Conservation (phyloP, 2,329 filamentous ascomycete genomes). For the Penicillium hesseltinei region DNA sequence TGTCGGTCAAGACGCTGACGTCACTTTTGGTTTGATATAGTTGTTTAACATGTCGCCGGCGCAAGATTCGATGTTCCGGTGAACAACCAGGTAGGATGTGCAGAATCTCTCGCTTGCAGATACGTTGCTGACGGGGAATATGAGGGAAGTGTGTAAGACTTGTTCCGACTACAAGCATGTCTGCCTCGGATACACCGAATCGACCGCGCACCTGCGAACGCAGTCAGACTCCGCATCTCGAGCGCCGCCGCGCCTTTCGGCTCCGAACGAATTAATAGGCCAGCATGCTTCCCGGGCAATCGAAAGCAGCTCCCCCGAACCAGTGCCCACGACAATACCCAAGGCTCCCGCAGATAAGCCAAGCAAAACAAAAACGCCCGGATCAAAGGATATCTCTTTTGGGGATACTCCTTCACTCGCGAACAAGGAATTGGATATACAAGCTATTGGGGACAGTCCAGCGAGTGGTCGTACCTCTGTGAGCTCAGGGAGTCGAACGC, state of each 20-base stretch:
- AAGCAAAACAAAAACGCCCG: conserved; percentile 15
- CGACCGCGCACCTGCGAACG: conserved; percentile 33
- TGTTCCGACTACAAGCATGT: conserved; percentile 69
- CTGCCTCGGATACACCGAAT: conserved; percentile 66
- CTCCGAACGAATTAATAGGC: conserved; percentile 17
- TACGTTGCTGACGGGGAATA: conserved; percentile 5
- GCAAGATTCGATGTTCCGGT: conserved; percentile 73
- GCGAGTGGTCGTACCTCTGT: conserved; percentile 43
- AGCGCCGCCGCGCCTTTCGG: conserved; percentile 18
- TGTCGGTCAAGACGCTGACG: conserved; percentile 10
- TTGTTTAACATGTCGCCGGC: conserved; percentile 70
- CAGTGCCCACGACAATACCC: conserved; percentile 8
- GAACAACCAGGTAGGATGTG: conserved; percentile 57
- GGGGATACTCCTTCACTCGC: conserved; percentile 18
- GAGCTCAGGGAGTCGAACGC: conserved; percentile 38
- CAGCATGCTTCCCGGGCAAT: conserved; percentile 18
- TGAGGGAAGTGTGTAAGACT: conserved; percentile 58
- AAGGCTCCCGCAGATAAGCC: conserved; percentile 14
- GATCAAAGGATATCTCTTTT: conserved; percentile 19
- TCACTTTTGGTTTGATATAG: conserved; percentile 39
- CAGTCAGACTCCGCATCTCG: conserved; percentile 31
- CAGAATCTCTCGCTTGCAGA: not conserved
- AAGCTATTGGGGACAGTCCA: conserved; percentile 31
- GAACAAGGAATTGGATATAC: conserved; percentile 28
- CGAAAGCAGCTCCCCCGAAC: conserved; percentile 31